phyloP scores from a whole-genome alignment of 2,329 filamentous ascomycete species.

The Trichoderma pleuroti region DNA sequence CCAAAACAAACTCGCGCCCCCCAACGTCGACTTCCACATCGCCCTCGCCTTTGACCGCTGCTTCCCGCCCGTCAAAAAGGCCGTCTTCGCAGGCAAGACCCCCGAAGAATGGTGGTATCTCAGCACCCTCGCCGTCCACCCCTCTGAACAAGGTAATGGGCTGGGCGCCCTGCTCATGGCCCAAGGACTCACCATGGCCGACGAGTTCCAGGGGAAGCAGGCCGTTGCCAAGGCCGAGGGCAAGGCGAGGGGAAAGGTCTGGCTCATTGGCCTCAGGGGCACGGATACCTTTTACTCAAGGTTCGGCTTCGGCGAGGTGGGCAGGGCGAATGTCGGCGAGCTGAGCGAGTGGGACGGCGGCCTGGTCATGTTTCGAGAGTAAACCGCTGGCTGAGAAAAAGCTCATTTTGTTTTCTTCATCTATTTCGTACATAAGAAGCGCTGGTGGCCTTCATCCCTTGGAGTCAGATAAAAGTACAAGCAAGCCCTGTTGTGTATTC shows the following conservation, averaged over 20 bases:
- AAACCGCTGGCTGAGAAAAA: background rate
- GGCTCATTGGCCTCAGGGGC: conserved; percentile 32
- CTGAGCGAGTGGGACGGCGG: conserved; percentile 37
- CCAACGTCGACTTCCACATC: conserved; percentile 23
- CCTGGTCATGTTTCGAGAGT: conserved; percentile 37
- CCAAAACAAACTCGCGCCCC: conserved; percentile 27
- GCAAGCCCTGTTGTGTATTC: background rate
- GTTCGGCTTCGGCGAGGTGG: conserved; percentile 35
- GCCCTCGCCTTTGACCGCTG: conserved; percentile 27
- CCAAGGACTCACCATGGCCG: conserved; percentile 30
- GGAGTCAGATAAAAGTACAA: background rate
- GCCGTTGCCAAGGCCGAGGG: conserved; percentile 23
- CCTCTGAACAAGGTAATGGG: conserved; percentile 31
- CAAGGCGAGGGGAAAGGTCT: conserved; percentile 29
- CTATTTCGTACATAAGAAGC: background rate
- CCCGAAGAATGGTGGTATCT: conserved; percentile 36
- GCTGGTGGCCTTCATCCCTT: background rate
- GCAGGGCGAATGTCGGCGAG: conserved; percentile 35
- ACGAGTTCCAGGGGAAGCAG: conserved; percentile 18
- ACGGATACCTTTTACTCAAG: conserved; percentile 33
- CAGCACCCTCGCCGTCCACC: conserved; percentile 33
- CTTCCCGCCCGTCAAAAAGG: conserved; percentile 27
- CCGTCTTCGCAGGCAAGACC: conserved; percentile 28
- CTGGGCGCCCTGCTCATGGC: conserved; percentile 32
- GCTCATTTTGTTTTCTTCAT: background rate